phyloP scores from a whole-genome alignment of 1,284 basidiomycete species.

The Moesziomyces aphidis region DNA sequence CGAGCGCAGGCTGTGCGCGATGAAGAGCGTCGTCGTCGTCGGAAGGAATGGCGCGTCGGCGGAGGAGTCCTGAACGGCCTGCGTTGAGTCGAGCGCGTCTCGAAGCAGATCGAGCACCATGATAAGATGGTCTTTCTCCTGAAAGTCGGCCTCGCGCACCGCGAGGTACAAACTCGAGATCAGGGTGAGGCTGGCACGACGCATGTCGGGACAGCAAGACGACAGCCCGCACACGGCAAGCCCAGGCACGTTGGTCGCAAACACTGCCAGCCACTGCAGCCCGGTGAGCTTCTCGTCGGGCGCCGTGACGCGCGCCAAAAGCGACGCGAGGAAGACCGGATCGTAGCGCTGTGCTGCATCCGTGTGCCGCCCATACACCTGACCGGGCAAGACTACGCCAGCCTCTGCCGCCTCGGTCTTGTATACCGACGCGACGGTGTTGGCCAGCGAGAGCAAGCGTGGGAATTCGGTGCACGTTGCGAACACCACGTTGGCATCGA shows the following conservation, averaged over 20 bases:
- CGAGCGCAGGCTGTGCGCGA: conserved; percentile 81
- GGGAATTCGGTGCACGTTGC: conserved; percentile 82
- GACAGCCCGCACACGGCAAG: conserved; percentile 81
- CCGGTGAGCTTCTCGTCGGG: conserved; percentile 73
- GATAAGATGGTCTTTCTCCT: conserved; percentile 81
- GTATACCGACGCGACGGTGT: conserved; percentile 28
- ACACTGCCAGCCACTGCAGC: conserved; percentile 84
- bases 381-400: conserved; percentile 9
- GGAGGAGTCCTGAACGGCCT: conserved; percentile 16
- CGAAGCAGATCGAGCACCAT: conserved; percentile 79
- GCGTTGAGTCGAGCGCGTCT: conserved; percentile 29
- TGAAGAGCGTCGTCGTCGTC: conserved; percentile 81
- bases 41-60: conserved; percentile 72
- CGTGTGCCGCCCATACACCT: conserved; percentile 37
- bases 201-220: conserved; percentile 75
- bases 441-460: conserved; percentile 41
- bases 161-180: conserved; percentile 69
- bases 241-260: conserved; percentile 82
- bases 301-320: conserved; percentile 76
- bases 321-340: conserved; percentile 79
- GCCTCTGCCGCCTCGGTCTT: background rate
- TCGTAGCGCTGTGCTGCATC: conserved; percentile 74
- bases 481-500: conserved; percentile 79
- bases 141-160: conserved; percentile 76
- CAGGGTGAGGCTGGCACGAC: conserved; percentile 71